Percentiles rank a stretch among this genome's conserved stretches.
Conservation (phyloP, 768 basidiomycete species). For the Mycena alexandri region DNA sequence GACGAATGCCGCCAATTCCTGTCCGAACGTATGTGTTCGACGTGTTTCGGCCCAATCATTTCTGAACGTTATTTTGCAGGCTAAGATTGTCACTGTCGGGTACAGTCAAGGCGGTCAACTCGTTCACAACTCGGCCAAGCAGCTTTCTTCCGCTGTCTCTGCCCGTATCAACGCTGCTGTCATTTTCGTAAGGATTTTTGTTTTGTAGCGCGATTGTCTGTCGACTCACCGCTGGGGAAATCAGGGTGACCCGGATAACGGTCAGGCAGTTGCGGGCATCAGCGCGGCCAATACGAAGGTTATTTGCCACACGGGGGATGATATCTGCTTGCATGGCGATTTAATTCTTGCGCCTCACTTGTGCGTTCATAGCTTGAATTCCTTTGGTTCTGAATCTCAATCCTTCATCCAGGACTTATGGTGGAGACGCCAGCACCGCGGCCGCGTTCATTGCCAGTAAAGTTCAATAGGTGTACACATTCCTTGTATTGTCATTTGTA, state of each 20-base stretch:
- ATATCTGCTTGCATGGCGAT: conserved; percentile 25
- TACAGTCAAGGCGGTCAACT: conserved; percentile 41
- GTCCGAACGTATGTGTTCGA: conserved; percentile 31
- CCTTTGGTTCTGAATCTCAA: neutral
- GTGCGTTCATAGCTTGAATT: conserved; percentile 6
- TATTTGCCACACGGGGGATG: conserved; percentile 33
- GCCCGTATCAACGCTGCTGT: conserved; percentile 38
- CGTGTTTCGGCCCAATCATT: neutral
- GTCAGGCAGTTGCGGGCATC: conserved; percentile 18
- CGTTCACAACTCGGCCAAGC: conserved; percentile 38
- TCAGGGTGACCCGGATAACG: conserved; percentile 33
- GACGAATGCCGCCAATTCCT: conserved; percentile 36
- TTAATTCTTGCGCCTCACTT: conserved; percentile 33
- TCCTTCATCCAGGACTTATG: conserved; percentile 26
- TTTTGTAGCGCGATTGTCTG: neutral
- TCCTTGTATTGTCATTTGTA: neutral
- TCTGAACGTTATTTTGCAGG: conserved; percentile 10
- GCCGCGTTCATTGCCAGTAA: conserved; percentile 35
- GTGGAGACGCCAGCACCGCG: conserved; percentile 24
- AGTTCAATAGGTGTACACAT: conserved; percentile 13
- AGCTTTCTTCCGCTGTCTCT: conserved; percentile 30
- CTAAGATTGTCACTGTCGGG: conserved; percentile 35
- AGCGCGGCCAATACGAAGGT: conserved; percentile 26
- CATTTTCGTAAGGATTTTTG: conserved; percentile 35
- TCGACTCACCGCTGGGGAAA: neutral